Percentiles rank a stretch among this genome's conserved stretches.
Conservation (phyloP, 441 rosid species). For the Jatropha podagrica region DNA sequence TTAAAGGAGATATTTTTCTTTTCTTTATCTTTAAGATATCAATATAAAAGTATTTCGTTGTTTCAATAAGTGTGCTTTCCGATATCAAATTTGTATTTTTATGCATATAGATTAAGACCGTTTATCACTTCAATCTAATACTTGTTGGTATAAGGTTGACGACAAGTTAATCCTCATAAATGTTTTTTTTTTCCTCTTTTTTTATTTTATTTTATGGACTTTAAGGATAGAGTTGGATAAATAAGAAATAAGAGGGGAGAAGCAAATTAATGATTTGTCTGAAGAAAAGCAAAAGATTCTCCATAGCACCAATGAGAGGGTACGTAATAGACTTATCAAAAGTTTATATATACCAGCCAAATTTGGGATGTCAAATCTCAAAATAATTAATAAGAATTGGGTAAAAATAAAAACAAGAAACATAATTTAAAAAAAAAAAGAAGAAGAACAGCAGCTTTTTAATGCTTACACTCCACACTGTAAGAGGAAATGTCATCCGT, state of each 20-base stretch:
- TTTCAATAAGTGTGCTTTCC: too few species aligned
- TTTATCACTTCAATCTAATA: too few species aligned
- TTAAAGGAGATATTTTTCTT: too few species aligned
- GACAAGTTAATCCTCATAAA: too few species aligned
- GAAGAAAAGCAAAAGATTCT: slow-evolving; percentile 18
- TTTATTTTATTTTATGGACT: too few species aligned
- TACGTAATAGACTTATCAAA: slow-evolving; percentile 3
- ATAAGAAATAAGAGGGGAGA: neutral
- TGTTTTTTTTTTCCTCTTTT: too few species aligned
- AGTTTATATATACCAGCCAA: neutral
- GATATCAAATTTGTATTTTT: too few species aligned
- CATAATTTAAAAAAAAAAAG: neutral
- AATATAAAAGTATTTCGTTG: too few species aligned
- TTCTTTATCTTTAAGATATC: too few species aligned
- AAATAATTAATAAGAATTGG: slow-evolving; percentile 3
- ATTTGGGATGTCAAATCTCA: slow-evolving; percentile 21
- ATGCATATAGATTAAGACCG: too few species aligned
- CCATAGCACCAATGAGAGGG: neutral
- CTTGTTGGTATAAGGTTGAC: too few species aligned
- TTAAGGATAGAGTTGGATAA: too few species aligned
- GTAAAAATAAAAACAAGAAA: neutral
- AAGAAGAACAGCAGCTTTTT: slow-evolving; percentile 33
- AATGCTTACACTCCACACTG: slow-evolving; percentile 43
- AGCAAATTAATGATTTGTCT: slow-evolving; percentile 4
- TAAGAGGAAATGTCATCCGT: slow-evolving; percentile 26